These are phyloP conservation scores for Fraxinus albicans DNA, from an alignment of 305 asterid genomes.

Conservation along the genomic window DNA sequence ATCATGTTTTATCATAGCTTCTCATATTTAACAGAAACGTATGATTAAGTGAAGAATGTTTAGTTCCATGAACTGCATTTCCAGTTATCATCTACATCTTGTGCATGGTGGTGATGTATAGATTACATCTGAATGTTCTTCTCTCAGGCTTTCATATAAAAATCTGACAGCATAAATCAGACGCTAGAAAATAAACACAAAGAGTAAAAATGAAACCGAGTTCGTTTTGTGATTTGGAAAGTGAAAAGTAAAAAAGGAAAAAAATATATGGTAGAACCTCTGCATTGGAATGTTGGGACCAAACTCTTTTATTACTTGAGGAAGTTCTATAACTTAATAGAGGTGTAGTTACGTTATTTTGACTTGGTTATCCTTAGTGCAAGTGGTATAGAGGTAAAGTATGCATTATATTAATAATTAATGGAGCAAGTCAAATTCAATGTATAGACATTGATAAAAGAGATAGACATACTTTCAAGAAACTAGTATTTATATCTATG, in stretches of 20 bases:
- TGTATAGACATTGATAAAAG: neutral
- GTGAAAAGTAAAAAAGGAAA: neutral
- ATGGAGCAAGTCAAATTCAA: neutral
- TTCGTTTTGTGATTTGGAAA: neutral
- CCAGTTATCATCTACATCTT: neutral
- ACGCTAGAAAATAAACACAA: neutral
- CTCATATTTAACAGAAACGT: conserved; percentile 14
- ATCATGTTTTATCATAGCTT: conserved; percentile 13
- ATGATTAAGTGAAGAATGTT: neutral
- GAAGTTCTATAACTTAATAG: neutral
- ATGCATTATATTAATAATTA: neutral
- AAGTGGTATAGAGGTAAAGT: neutral
- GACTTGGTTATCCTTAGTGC: neutral
- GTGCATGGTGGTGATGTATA: neutral
- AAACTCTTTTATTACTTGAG: neutral
- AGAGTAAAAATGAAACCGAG: neutral
- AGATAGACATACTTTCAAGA: neutral
- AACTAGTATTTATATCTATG: neutral
- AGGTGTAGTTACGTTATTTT: neutral
- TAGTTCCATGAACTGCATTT: neutral
- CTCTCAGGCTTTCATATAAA: neutral
- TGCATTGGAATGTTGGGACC: neutral
- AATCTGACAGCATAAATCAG: neutral
- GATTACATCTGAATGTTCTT: neutral
- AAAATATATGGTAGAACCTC: neutral